phyloP scores from a whole-genome alignment of 169 alveolate genomes.

The Eimeria acervulina region DNA sequence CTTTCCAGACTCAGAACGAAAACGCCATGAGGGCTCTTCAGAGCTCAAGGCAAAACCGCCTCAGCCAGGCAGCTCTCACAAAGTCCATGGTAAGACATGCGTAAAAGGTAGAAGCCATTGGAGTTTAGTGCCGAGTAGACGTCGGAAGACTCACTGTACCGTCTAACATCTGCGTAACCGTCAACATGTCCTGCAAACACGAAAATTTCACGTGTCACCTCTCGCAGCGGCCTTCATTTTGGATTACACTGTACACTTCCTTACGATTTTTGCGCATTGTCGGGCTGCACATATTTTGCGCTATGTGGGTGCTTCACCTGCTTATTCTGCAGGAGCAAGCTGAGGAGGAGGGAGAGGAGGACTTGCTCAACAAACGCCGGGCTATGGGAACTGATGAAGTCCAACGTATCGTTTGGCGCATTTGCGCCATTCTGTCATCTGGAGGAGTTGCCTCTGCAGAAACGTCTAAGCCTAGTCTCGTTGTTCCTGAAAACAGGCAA shows the following conservation, averaged over 20 bases:
- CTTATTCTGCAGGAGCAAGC: constrained; percentile 28
- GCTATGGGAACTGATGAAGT: constrained; percentile 41
- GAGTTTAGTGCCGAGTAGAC: background rate
- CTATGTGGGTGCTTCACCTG: background rate
- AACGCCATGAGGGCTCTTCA: background rate
- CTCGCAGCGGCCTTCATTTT: background rate
- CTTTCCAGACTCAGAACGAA: constrained; percentile 15
- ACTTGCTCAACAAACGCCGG: background rate
- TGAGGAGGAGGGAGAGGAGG: constrained; percentile 50
- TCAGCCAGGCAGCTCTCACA: constrained; percentile 53
- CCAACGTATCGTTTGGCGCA: constrained; percentile 55
- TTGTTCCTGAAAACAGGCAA: constrained; percentile 10
- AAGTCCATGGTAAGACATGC: constrained; percentile 51
- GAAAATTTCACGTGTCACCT: background rate
- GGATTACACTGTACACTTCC: background rate
- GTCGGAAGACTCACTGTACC: background rate
- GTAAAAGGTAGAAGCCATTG: background rate
- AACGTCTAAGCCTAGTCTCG: background rate
- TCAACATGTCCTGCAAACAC: background rate
- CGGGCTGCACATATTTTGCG: background rate
- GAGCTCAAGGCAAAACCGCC: constrained; percentile 30
- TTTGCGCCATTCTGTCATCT: constrained; percentile 35
- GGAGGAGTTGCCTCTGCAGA: background rate
- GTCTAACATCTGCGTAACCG: background rate
- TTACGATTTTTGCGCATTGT: background rate